Conservation (phyloP, 176 grass and related monocot species). For the Typha latifolia region DNA sequence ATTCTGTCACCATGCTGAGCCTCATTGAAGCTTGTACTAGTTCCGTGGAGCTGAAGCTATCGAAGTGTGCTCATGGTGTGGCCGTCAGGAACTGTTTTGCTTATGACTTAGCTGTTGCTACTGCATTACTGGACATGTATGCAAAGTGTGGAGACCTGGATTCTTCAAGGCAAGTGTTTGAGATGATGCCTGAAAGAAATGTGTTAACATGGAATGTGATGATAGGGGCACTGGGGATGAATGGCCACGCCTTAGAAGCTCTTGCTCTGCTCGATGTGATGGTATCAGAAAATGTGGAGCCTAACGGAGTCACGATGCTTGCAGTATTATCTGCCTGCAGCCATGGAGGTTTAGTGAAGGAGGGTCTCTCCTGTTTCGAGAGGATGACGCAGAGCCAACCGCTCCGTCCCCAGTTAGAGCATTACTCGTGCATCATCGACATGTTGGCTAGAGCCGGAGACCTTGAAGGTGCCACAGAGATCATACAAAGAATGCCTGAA, state of each 20-base stretch:
- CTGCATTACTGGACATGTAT: constrained; percentile 38
- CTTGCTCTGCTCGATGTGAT: constrained; percentile 22
- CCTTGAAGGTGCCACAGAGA: constrained; percentile 22
- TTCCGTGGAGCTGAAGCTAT: constrained; percentile 22
- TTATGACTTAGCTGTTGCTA: constrained; percentile 16
- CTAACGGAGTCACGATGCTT: constrained; percentile 31
- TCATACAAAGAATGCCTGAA: constrained; percentile 22
- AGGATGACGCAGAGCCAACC: constrained; percentile 15
- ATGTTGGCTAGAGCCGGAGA: constrained; percentile 41
- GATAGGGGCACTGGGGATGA: constrained; percentile 55
- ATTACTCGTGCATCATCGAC: constrained; percentile 39
- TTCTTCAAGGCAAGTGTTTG: constrained; percentile 29
- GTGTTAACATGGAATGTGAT: constrained; percentile 43
- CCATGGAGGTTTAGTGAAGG: constrained; percentile 40
- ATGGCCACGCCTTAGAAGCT: constrained; percentile 28
- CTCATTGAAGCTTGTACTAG: constrained; percentile 33
- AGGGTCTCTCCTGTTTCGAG: constrained; percentile 31
- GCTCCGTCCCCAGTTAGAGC: constrained; percentile 18
- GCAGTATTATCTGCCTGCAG: constrained; percentile 33
- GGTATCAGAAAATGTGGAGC: constrained; percentile 15
- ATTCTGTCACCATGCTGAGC: constrained; percentile 40
- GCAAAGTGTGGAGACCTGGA: constrained; percentile 43
- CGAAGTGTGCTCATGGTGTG: constrained; percentile 36
- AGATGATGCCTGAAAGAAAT: constrained; percentile 25
- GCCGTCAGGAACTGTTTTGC: constrained; percentile 22